A percentile compares a stretch with the other conserved stretches of the same genome.
These are phyloP conservation scores for Triticum timopheevii DNA, from an alignment of 176 grass and related monocot species.

Conservation along the genomic window DNA sequence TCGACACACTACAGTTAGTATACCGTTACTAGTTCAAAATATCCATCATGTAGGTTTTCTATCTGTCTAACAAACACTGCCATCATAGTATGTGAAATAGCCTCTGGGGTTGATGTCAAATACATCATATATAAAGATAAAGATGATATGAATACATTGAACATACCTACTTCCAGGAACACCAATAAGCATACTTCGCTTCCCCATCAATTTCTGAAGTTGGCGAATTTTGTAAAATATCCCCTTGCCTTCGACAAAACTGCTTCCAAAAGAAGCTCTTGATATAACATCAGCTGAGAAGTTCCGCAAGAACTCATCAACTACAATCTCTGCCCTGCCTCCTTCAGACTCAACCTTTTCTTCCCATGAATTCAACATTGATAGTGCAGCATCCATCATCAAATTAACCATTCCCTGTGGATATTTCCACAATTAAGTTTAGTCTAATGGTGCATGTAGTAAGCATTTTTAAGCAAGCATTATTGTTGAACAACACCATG, in stretches of 20 bases:
- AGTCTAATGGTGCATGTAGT: background rate
- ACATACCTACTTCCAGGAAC: conserved; percentile 59
- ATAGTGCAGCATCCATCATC: conserved; percentile 44
- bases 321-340: conserved; percentile 58
- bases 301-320: conserved; percentile 64
- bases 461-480: background rate
- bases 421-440: conserved; percentile 3
- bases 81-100: background rate
- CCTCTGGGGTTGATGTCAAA: background rate
- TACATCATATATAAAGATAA: background rate
- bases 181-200: conserved; percentile 47
- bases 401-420: conserved; percentile 63
- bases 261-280: conserved; percentile 70
- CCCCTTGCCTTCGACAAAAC: conserved; percentile 59
- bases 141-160: background rate
- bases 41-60: background rate
- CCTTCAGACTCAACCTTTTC: conserved; percentile 38
- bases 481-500: background rate
- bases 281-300: conserved; percentile 87
- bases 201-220: conserved; percentile 66
- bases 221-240: conserved; percentile 62
- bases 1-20: background rate
- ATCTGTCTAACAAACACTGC: background rate
- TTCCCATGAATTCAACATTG: conserved; percentile 56
- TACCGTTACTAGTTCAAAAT: background rate